Conservation (phyloP, 306 rosid genomes). For the Cucurbita argyrosperma region DNA sequence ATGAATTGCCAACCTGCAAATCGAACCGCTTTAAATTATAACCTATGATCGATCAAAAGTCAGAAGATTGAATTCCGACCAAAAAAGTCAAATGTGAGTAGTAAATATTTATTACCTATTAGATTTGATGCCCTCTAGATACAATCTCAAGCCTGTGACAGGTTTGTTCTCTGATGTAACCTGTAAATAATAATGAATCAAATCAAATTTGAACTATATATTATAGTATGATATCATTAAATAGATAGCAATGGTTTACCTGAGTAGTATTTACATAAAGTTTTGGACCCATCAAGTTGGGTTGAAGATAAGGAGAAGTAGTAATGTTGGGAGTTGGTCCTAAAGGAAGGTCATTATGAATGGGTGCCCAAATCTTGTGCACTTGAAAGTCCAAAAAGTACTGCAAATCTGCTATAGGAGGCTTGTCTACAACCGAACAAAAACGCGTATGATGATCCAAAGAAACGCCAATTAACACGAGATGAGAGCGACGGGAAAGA, state of each 20-base stretch:
- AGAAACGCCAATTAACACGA: neutral
- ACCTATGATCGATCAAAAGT: too few relatives aligned
- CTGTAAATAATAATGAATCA: conserved; percentile 11
- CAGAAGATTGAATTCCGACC: too few relatives aligned
- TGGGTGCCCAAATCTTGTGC: conserved; percentile 76
- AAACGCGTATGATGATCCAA: neutral
- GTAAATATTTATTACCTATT: conserved; percentile 35
- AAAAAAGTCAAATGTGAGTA: too few relatives aligned
- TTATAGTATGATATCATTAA: too few relatives aligned
- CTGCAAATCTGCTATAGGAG: conserved; percentile 58
- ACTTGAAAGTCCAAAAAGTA: conserved; percentile 83
- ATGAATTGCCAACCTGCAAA: conserved; percentile 64
- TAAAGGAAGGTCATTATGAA: conserved; percentile 65
- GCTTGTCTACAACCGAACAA: conserved; percentile 37
- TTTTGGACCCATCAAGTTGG: conserved; percentile 78
- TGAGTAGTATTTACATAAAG: conserved; percentile 41
- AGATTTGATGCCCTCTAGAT: conserved; percentile 86
- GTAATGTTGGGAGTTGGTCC: conserved; percentile 47
- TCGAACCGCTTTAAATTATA: too few relatives aligned
- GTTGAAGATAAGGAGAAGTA: conserved; percentile 44
- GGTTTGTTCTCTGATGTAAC: conserved; percentile 61
- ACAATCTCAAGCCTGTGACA: conserved; percentile 73
- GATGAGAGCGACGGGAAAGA: neutral
- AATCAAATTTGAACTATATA: too few relatives aligned
- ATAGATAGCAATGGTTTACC: conserved; percentile 20